Base-by-base conservation (phyloP, 202 grass and related monocot species). In the Dendrocalamus latiflorus region DNA sequence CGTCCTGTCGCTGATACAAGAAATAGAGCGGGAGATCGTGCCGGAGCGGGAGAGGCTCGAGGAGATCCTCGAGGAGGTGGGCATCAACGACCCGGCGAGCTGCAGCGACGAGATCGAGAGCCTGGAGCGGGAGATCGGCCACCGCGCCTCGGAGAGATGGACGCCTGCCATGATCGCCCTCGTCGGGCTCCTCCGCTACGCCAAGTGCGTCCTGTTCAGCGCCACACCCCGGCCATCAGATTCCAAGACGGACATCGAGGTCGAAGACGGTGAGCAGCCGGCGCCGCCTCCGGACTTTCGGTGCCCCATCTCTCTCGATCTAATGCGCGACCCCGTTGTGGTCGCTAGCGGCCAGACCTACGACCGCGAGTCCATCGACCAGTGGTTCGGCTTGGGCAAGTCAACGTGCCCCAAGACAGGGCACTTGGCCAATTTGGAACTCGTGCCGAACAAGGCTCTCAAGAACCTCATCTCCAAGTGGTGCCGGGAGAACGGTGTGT, bases 301-400 rank as follows among this genome's bases (percentile, higher is more conserved):
- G 16, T 98, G 96, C 93, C 91, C 96, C 6, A 95, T 98, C 80
- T 90, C 93, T 1, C 96, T 99, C 62, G 96, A 99, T 16, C 75
- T 95, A 62, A 99, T 99, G 85, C 84, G 80, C 39, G 93, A 99
- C 25, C 96, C 96, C 16, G 89, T 99, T 18, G 89, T 99, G 38
- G 89, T 91, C 44, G 82, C 86, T 13, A 99, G 88, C 55, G 96
- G 96, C 6, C 96, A 99, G 87, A 99, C 96, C 0, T 99, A 99
- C 83, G 93, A 95, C 62, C 87, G 91, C 49, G 91, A 93, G 22
- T 92, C 91, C 36, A 99, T 99, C 65, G 80, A 9, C 81, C 85
- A 75, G 45, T 99, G 96, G 96, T 89, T 99, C 84, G 63, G 76
- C 34, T 90, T 93, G 69, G 96, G 91, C 77, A 92, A 95, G 76